These are phyloP conservation scores for Leccinum pellstonianum DNA, from an alignment of 768 basidiomycete species.

Conservation along the genomic window DNA sequence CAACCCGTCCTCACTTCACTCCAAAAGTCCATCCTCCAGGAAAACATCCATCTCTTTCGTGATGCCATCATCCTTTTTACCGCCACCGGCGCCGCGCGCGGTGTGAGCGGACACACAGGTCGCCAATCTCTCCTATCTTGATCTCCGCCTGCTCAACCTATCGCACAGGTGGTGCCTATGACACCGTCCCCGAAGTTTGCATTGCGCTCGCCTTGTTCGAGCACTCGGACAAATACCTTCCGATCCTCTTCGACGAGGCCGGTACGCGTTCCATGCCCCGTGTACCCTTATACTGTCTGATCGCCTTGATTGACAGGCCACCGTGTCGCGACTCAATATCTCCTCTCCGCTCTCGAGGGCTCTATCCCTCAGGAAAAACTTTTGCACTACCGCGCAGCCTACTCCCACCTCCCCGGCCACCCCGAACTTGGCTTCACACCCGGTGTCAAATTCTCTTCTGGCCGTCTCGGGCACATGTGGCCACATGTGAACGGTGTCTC, in stretches of 20 bases:
- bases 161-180: conserved; percentile 56
- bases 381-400: conserved; percentile 80
- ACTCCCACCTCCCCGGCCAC: conserved; percentile 85
- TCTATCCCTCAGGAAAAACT: conserved; percentile 71
- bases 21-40: conserved; percentile 54
- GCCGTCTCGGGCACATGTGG: conserved; percentile 93
- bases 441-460: conserved; percentile 92
- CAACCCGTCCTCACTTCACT: conserved; percentile 61
- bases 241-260: conserved; percentile 78
- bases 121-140: background rate
- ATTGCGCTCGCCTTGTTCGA: conserved; percentile 76
- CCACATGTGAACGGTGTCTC: conserved; percentile 84
- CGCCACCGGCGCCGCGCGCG: conserved; percentile 79
- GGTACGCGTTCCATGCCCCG: conserved; percentile 43
- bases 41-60: conserved; percentile 78
- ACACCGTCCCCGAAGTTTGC: conserved; percentile 83
- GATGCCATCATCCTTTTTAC: conserved; percentile 88
- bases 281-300: background rate
- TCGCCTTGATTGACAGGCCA: conserved; percentile 52
- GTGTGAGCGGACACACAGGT: conserved; percentile 87
- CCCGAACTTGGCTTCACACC: conserved; percentile 88
- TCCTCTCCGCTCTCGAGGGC: conserved; percentile 77
- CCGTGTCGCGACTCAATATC: conserved; percentile 87
- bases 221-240: conserved; percentile 56
- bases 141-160: conserved; percentile 1